Conservation (phyloP, 2,329 filamentous ascomycete species). For the Lizonia empirigonia region DNA sequence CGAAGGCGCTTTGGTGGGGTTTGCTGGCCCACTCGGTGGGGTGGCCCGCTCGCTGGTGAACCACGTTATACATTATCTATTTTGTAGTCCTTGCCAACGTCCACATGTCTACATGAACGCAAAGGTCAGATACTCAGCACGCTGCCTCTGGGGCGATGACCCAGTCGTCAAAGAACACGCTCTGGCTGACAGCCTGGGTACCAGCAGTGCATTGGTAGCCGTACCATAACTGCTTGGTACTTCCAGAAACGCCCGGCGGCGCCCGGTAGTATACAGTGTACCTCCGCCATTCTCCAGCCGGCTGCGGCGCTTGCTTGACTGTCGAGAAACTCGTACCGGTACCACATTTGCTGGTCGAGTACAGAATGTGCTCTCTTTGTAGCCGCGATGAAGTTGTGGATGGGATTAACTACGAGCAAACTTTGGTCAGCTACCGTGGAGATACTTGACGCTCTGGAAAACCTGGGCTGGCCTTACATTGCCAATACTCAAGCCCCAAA, state of each 20-base stretch:
- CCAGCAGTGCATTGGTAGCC: neutral
- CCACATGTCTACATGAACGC: neutral
- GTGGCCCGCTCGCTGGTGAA: too few relatives aligned
- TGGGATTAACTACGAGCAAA: neutral
- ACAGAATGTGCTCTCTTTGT: neutral
- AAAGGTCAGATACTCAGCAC: neutral
- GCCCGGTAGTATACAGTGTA: neutral
- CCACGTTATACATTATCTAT: neutral
- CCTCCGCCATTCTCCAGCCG: neutral
- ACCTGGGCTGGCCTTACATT: neutral
- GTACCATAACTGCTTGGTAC: neutral
- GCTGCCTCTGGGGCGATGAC: neutral
- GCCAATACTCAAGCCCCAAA: neutral
- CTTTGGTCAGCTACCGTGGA: neutral
- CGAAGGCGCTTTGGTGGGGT: too few relatives aligned
- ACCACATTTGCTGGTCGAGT: neutral
- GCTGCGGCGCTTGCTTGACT: neutral
- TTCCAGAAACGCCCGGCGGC: neutral
- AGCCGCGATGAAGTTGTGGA: neutral
- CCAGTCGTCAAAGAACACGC: neutral
- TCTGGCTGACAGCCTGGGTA: neutral
- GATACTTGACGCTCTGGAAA: neutral
- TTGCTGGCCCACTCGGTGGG: too few relatives aligned
- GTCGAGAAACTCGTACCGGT: neutral
- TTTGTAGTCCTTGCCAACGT: too few relatives aligned